Evolutionary conservation across 179 eudicot genomes (phyloP).

Genomic region (Amaranthus tricolor): DNA sequence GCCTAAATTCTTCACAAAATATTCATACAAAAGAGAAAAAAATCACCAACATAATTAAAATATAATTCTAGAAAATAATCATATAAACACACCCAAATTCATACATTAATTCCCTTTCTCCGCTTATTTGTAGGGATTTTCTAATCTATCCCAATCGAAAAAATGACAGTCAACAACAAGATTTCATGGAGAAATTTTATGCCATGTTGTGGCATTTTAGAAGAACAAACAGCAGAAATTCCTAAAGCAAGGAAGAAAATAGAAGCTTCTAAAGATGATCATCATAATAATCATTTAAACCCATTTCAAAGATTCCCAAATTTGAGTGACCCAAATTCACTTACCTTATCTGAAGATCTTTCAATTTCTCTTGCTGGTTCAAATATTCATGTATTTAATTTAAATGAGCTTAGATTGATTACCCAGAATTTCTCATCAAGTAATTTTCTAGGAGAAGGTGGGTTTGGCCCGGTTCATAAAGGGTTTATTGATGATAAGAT

Average conservation of each 20-base stretch:
- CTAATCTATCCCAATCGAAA: too few species aligned
- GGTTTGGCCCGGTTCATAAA: conserved; percentile 61
- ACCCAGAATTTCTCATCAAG: conserved; percentile 47
- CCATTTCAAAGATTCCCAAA: conserved; percentile 32
- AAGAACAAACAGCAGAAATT: conserved; percentile 10
- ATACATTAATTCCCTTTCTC: not conserved
- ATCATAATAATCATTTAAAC: conserved; percentile 4
- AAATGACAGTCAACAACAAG: conserved; percentile 25
- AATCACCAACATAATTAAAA: not conserved
- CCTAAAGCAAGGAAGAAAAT: conserved; percentile 26
- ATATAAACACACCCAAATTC: not conserved
- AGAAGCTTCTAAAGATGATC: conserved; percentile 5
- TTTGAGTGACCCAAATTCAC: conserved; percentile 36
- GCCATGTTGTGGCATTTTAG: conserved; percentile 26
- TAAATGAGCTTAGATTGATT: conserved; percentile 43
- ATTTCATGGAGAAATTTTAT: conserved; percentile 32
- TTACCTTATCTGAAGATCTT: conserved; percentile 40
- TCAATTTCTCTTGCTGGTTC: conserved; percentile 48
- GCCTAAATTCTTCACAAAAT: not conserved
- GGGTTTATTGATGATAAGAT: conserved; percentile 49
- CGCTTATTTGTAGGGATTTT: too few species aligned
- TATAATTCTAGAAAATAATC: not conserved
- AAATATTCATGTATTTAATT: conserved; percentile 36
- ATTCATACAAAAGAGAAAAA: too few species aligned
- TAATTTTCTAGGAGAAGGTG: conserved; percentile 60